Percentiles rank a stretch among this genome's conserved stretches.
These are phyloP conservation scores for Erysimum pusillum DNA, from an alignment of 441 rosid genomes.

Conservation along the genomic window DNA sequence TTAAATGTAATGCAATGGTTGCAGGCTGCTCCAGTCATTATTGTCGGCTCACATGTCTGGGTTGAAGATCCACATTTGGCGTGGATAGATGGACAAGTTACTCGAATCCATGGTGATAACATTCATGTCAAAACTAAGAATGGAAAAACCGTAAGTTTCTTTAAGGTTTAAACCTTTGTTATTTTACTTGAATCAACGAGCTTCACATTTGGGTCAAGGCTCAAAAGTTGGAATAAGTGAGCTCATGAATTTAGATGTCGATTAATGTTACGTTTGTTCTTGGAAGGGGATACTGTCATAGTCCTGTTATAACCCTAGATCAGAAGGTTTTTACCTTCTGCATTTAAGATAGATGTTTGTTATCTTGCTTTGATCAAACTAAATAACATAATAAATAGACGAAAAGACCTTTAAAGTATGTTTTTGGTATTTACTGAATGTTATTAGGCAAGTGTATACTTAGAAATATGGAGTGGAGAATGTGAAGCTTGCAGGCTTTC, in stretches of 20 bases:
- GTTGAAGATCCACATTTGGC: conserved; percentile 73
- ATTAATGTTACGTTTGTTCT: conserved; percentile 8
- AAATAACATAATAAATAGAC: conserved; percentile 10
- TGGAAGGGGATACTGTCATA: conserved; percentile 16
- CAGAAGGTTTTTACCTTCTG: conserved; percentile 7
- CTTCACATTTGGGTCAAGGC: conserved; percentile 16
- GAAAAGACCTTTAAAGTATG: conserved; percentile 6
- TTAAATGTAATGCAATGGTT: conserved; percentile 29
- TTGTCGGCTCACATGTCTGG: conserved; percentile 81
- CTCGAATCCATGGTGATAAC: conserved; percentile 55
- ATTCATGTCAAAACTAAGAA: conserved; percentile 57
- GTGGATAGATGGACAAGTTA: conserved; percentile 76
- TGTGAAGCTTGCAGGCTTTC: conserved; percentile 1
- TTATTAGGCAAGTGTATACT: not conserved
- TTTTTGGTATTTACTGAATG: conserved; percentile 25
- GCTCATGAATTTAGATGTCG: conserved; percentile 21
- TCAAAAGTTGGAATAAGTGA: conserved; percentile 18
- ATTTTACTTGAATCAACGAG: conserved; percentile 15
- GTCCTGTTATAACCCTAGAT: conserved; percentile 1
- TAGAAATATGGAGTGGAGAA: not conserved
- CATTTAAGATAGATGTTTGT: conserved; percentile 2
- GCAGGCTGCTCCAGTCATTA: conserved; percentile 64
- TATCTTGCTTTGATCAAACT: conserved; percentile 28
- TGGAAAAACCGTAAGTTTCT: conserved; percentile 63
- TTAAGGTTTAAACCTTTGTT: not conserved